A percentile compares a stretch with the other conserved stretches of the same genome.
phyloP scores from a whole-genome alignment of 2,329 filamentous ascomycete species.

The Hypoxylon sp. region DNA sequence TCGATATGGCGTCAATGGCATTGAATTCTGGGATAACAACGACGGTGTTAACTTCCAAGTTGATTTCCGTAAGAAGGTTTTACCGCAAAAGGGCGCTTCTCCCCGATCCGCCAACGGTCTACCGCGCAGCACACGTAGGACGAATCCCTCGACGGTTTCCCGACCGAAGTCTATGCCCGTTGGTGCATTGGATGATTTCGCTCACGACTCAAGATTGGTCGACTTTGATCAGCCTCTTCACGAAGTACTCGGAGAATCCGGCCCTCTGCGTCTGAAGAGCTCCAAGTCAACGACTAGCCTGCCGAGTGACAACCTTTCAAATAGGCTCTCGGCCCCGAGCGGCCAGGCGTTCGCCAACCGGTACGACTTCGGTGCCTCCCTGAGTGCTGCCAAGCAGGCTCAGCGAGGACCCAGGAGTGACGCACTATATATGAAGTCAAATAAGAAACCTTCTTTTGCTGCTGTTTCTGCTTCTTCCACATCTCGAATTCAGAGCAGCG shows the following conservation, averaged over 20 bases:
- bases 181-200: conserved; percentile 77
- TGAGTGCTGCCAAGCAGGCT: conserved; percentile 82
- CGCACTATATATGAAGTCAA: conserved; percentile 67
- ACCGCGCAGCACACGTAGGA: conserved; percentile 74
- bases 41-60: conserved; percentile 87
- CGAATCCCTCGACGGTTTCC: conserved; percentile 55
- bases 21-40: conserved; percentile 98
- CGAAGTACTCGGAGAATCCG: conserved; percentile 73
- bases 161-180: conserved; percentile 67
- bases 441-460: conserved; percentile 53
- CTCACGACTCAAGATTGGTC: conserved; percentile 65
- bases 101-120: conserved; percentile 66
- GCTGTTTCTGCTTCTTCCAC: conserved; percentile 34
- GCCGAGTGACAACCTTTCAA: conserved; percentile 70
- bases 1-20: conserved; percentile 84
- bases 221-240: conserved; percentile 70
- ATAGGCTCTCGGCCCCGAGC: conserved; percentile 65
- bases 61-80: conserved; percentile 85
- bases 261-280: conserved; percentile 75
- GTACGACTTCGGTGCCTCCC: conserved; percentile 95
- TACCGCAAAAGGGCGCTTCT: conserved; percentile 67
- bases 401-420: conserved; percentile 71
- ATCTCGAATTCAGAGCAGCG: conserved; percentile 8
- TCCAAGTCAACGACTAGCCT: conserved; percentile 72
- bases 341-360: conserved; percentile 88